Conservation (phyloP, 768 basidiomycete genomes). For the Podaxis sp. region DNA sequence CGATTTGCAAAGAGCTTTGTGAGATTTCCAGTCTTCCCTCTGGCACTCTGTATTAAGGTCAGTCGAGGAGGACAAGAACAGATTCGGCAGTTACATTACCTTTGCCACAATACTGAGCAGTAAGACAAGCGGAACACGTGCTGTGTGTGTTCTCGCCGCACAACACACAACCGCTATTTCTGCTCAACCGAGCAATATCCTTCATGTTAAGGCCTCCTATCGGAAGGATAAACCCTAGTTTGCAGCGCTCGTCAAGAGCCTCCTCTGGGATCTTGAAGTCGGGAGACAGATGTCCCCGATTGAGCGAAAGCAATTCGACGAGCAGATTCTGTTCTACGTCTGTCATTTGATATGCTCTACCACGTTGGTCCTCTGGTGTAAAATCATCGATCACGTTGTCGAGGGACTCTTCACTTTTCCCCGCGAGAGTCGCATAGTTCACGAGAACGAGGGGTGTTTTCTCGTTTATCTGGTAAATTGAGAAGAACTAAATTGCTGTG, state of each 20-base stretch:
- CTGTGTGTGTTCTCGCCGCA: conserved; percentile 34
- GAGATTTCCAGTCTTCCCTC: conserved; percentile 38
- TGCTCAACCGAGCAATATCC: conserved; percentile 35
- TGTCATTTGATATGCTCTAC: conserved; percentile 19
- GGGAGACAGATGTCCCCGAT: conserved; percentile 29
- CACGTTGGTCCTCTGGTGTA: conserved; percentile 11
- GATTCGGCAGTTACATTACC: conserved; percentile 20
- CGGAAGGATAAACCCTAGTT: conserved; percentile 36
- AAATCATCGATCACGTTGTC: conserved; percentile 16
- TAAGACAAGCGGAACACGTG: conserved; percentile 35
- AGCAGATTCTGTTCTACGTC: conserved; percentile 33
- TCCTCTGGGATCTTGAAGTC: conserved; percentile 21
- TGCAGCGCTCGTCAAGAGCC: conserved; percentile 23
- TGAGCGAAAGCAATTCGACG: conserved; percentile 31
- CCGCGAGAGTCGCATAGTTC: conserved; percentile 24
- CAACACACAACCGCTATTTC: conserved; percentile 33
- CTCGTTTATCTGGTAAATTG: conserved; percentile 22
- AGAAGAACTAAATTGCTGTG: conserved; percentile 21
- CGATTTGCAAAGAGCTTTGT: conserved; percentile 35
- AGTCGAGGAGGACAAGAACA: not conserved
- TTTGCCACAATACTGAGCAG: conserved; percentile 36
- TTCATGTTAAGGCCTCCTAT: conserved; percentile 33
- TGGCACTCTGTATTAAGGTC: conserved; percentile 34
- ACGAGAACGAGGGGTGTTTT: conserved; percentile 26
- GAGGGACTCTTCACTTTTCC: conserved; percentile 18